phyloP scores from a whole-genome alignment of 225 moss, liverwort and hornwort species.

The Straminergon stramineum region DNA sequence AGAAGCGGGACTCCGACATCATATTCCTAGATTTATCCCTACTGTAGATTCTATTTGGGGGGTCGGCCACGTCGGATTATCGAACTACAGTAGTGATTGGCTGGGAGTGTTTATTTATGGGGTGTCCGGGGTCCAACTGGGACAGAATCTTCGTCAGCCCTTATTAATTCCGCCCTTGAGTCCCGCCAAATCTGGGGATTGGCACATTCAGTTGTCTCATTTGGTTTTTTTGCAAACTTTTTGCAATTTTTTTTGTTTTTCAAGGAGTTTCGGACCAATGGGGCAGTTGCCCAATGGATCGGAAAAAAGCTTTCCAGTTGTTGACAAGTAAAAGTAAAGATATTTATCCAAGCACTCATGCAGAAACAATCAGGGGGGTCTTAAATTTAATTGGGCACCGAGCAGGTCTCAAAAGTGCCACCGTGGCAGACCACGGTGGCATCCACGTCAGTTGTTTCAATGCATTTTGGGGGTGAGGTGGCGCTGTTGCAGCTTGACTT shows the following conservation, averaged over 20 bases:
- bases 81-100: not conserved
- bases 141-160: not conserved
- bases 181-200: not conserved
- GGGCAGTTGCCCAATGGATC: not conserved
- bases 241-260: no score
- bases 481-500: not conserved
- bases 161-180: no score
- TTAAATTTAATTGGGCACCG: not conserved
- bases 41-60: not conserved
- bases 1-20: not conserved
- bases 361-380: no score
- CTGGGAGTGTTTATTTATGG: not conserved
- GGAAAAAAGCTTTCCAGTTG: not conserved
- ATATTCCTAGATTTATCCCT: not conserved
- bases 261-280: not conserved
- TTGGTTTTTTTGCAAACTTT: not conserved
- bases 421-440: not conserved
- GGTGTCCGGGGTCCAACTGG: not conserved
- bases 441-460: not conserved
- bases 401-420: not conserved
- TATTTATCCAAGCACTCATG: no score
- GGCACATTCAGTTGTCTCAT: no score
- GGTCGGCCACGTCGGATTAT: not conserved
- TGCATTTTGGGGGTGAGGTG: not conserved
- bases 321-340: not conserved